Conservation (phyloP, 331 rosid species). For the Spiraea crenata region DNA sequence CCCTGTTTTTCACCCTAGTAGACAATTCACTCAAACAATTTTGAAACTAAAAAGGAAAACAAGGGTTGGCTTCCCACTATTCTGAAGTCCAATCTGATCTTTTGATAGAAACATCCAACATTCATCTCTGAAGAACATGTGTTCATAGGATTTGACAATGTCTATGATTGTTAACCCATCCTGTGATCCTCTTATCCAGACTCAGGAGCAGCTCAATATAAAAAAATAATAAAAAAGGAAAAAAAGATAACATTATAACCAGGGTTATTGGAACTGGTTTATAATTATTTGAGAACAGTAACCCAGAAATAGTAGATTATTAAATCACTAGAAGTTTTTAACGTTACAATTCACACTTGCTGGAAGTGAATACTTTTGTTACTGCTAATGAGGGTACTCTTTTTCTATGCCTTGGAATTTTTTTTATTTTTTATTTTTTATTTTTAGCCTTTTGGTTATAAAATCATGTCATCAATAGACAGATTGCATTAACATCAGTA, state of each 20-base stretch:
- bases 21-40: neutral
- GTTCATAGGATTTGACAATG: neutral
- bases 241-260: neutral
- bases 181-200: neutral
- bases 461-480: constrained; percentile 12
- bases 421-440: neutral
- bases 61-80: neutral
- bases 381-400: neutral
- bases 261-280: neutral
- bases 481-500: neutral
- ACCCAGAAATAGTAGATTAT: neutral
- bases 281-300: neutral
- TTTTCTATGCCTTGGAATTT: neutral
- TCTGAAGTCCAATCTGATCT: neutral
- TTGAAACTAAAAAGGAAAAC: neutral
- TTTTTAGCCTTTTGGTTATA: neutral
- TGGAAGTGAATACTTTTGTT: neutral
- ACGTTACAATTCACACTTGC: neutral
- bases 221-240: neutral
- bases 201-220: constrained; percentile 4
- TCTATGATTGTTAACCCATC: neutral
- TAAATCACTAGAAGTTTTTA: neutral
- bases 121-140: neutral
- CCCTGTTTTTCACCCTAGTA: neutral
- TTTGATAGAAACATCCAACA: neutral